These are phyloP conservation scores for Trichoderma brevicompactum DNA, from an alignment of 2,329 filamentous ascomycete species.

Conservation along the genomic window DNA sequence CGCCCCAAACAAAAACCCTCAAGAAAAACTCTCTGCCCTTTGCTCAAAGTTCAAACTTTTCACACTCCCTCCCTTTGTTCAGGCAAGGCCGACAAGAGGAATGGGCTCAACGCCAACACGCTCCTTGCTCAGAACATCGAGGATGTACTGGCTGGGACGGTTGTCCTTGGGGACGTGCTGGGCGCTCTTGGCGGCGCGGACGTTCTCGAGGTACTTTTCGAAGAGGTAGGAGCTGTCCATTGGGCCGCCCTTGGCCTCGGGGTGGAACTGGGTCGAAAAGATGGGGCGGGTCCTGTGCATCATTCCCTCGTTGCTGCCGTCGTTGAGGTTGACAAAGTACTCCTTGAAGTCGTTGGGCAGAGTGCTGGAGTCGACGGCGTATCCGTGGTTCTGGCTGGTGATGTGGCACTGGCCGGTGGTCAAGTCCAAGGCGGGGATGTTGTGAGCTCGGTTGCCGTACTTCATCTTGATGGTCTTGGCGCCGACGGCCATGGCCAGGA, in stretches of 20 bases:
- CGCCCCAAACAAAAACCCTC: not conserved
- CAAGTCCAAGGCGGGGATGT: constrained; percentile 93
- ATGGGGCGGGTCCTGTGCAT: constrained; percentile 96
- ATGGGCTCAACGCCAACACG: constrained; percentile 82
- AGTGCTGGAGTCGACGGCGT: constrained; percentile 86
- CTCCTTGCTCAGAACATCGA: constrained; percentile 91
- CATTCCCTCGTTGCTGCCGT: constrained; percentile 95
- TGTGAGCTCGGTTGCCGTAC: constrained; percentile 98
- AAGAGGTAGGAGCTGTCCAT: constrained; percentile 96
- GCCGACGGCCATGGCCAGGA: constrained; percentile 86
- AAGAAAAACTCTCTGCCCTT: too few relatives aligned
- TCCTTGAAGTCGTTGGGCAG: constrained; percentile 89
- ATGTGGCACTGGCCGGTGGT: constrained; percentile 98
- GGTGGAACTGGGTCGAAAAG: constrained; percentile 98
- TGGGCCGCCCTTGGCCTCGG: constrained; percentile 95
- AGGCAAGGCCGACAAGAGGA: constrained; percentile 58
- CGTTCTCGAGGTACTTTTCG: constrained; percentile 91
- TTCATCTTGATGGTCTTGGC: constrained; percentile 95
- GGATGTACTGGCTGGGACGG: constrained; percentile 82
- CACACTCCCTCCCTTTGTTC: constrained; percentile 17
- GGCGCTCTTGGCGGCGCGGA: constrained; percentile 84
- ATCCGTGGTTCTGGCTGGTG: constrained; percentile 97
- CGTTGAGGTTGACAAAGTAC: constrained; percentile 98
- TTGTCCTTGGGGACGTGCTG: constrained; percentile 82
- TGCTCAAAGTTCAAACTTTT: too few relatives aligned